Base-by-base conservation (phyloP, 148 eudicot species). In the Pharnaceum exiguum region DNA sequence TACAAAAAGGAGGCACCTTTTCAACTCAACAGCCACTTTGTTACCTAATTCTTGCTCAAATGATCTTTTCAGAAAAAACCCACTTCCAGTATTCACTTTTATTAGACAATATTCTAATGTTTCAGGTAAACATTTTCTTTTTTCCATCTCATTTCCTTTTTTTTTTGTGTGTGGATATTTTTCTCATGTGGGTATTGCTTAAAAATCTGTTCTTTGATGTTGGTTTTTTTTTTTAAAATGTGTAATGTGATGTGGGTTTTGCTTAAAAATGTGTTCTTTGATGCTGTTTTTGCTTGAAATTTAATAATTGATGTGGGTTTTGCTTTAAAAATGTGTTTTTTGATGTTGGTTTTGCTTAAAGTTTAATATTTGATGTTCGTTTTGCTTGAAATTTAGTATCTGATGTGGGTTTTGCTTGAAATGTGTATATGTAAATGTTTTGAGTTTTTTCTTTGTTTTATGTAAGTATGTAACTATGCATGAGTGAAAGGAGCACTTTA, bases 1-100 rank as follows among this genome's bases (percentile, higher is more conserved):
- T 61, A 18, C 8, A 28, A 60, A 54, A 61, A 69, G 63, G 47
- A 55, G 57, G 49, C 57, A 25, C 25, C 33, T 55, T 50, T 40
- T 29, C 27, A 11, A 4, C 57, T 44, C 48, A 48, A 11, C 61
- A 33, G 48, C 6, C 42, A 46, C 28, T 6, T 33, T 36, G n/a
- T 7, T 33, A 40, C 9, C 33, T 19, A 46, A 25, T 21, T 10
- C 31, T 12, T 6, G 55, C 21, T 28, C 13, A 46, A 43, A 23
- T 25, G 17, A 35, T n/a, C n/a, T 11, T 13, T 47, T 37, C 33
- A 33, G 9, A 18, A 3, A 28, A 10, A 21, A 49, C 42, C 49
- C 59, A 26, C 10, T 37, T 54, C 22, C 61, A n/a, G 47, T 19
- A 21, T 55, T 2, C 42, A n/a, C 12, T 54, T 32, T 22, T 17